Evolutionary conservation across 176 grass and related monocot genomes (phyloP).

Genomic region (Triticum urartu): DNA sequence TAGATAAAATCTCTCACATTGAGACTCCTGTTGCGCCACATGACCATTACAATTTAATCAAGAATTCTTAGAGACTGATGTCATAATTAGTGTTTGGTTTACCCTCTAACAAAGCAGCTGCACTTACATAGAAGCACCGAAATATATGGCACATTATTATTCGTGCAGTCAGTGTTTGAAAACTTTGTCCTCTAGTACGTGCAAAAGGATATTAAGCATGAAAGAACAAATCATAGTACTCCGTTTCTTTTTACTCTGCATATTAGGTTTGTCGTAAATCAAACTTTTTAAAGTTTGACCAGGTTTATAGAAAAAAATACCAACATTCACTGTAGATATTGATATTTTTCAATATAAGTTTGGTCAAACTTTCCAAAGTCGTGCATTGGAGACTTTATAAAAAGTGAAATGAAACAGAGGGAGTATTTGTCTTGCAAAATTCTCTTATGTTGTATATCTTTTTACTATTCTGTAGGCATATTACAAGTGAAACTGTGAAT

Average conservation of each 20-base stretch:
- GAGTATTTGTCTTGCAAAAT: too few relatives aligned
- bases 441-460: neutral
- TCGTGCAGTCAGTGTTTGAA: neutral
- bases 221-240: neutral
- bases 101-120: neutral
- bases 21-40: neutral
- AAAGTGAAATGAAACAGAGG: too few relatives aligned
- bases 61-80: slow-evolving; percentile 14
- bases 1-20: slow-evolving; percentile 10
- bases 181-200: neutral
- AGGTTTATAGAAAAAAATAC: too few relatives aligned
- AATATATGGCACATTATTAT: neutral
- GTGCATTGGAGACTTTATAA: too few relatives aligned
- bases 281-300: too few relatives aligned
- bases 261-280: too few relatives aligned
- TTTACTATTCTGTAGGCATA: neutral
- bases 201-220: neutral
- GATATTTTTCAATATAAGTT: too few relatives aligned
- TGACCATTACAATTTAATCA: neutral
- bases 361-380: too few relatives aligned
- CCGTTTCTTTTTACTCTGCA: too few relatives aligned
- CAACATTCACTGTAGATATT: too few relatives aligned
- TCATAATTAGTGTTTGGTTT: neutral
- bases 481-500: neutral
- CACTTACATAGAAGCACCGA: neutral